A percentile compares a stretch with the other conserved stretches of the same genome.
phyloP scores from a whole-genome alignment of 73 alveolate genomes.

The Symbiodinium pilosum region DNA sequence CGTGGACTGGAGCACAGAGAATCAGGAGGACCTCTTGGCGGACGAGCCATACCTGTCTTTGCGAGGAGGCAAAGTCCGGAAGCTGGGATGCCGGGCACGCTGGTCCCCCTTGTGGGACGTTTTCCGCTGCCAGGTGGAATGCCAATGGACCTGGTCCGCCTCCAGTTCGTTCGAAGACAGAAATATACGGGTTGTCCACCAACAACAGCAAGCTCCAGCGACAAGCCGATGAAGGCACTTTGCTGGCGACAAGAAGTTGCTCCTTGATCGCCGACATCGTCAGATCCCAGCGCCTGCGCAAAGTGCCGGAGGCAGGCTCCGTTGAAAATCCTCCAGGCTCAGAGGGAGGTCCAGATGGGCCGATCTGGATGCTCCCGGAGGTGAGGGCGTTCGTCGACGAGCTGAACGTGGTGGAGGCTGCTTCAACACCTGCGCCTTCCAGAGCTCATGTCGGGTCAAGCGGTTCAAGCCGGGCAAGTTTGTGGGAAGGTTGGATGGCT shows the following conservation, averaged over 20 bases:
- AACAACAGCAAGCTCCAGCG: background rate
- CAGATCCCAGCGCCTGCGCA: background rate
- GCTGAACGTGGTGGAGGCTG: background rate
- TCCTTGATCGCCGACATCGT: background rate
- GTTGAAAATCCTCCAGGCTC: conserved; percentile 28
- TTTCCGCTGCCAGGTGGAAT: background rate
- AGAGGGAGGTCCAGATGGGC: background rate
- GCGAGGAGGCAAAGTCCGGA: background rate
- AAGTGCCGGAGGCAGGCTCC: conserved; percentile 14
- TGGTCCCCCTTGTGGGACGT: background rate
- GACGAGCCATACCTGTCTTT: background rate
- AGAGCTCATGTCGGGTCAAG: background rate
- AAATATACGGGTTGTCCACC: background rate
- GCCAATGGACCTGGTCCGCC: background rate
- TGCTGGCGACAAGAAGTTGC: background rate
- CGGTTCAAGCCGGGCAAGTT: background rate
- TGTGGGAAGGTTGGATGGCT: background rate
- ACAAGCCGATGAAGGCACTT: conserved; percentile 6
- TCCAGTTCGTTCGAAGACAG: background rate
- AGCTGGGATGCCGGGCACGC: background rate
- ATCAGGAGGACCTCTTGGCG: background rate
- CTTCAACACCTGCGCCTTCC: conserved; percentile 17
- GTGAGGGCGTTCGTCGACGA: background rate
- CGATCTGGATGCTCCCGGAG: background rate
- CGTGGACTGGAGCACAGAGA: background rate